phyloP scores from a whole-genome alignment of 306 rosid species.

The Dalbergia cochinchinensis region DNA sequence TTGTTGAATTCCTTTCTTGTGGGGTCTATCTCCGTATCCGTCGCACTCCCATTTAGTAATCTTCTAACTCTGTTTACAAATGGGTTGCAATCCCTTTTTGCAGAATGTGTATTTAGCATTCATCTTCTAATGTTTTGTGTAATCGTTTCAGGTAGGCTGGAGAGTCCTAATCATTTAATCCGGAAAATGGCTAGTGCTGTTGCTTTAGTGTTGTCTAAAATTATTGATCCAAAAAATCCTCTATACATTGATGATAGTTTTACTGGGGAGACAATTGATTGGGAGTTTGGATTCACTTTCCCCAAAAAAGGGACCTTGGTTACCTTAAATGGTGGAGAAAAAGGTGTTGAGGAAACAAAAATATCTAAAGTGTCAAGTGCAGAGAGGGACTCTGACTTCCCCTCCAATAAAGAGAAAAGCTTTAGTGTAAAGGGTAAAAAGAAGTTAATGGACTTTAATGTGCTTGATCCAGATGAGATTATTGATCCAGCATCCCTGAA shows the following conservation, averaged over 20 bases:
- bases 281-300: slow-evolving; percentile 74
- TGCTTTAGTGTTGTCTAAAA: slow-evolving; percentile 89
- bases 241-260: slow-evolving; percentile 89
- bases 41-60: slow-evolving; percentile 13
- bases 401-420: slow-evolving; percentile 46
- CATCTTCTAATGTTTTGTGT: slow-evolving; percentile 42
- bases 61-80: slow-evolving; percentile 40
- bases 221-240: slow-evolving; percentile 93
- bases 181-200: slow-evolving; percentile 89
- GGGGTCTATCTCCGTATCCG: slow-evolving; percentile 8
- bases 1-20: slow-evolving; percentile 27
- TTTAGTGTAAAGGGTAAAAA: slow-evolving; percentile 56
- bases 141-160: slow-evolving; percentile 88
- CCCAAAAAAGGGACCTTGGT: slow-evolving; percentile 55
- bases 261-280: slow-evolving; percentile 72
- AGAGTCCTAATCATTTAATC: slow-evolving; percentile 79
- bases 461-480: slow-evolving; percentile 92
- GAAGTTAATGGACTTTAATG: slow-evolving; percentile 60
- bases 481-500: slow-evolving; percentile 79
- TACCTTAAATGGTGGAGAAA: slow-evolving; percentile 47
- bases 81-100: slow-evolving; percentile 29
- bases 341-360: slow-evolving; percentile 44
- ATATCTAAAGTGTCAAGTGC: slow-evolving; percentile 47
- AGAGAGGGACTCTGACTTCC: slow-evolving; percentile 48
- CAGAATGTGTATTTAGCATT: slow-evolving; percentile 39